phyloP scores from a whole-genome alignment of 805 yeast species.

The Zygotorulaspora florentina region DNA sequence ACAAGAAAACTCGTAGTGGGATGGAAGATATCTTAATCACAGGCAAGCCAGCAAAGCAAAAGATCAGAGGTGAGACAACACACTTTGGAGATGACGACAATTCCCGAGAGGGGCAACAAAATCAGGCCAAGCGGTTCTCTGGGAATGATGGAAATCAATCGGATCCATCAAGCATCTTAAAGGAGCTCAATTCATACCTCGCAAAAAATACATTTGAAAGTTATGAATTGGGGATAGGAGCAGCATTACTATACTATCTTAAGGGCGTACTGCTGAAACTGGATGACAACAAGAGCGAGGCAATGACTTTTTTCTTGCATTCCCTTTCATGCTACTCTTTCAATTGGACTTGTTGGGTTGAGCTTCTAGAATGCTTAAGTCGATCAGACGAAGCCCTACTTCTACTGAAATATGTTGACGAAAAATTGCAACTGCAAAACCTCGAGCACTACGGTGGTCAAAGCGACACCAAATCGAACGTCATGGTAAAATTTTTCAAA shows the following conservation, averaged over 20 bases:
- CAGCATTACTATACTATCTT: slow-evolving; percentile 63
- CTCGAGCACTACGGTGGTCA: slow-evolving; percentile 16
- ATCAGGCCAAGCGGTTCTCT: neutral
- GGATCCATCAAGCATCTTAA: slow-evolving; percentile 36
- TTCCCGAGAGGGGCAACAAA: slow-evolving; percentile 1
- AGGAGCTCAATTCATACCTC: slow-evolving; percentile 36
- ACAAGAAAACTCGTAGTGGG: slow-evolving; percentile 66
- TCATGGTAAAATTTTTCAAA: slow-evolving; percentile 56
- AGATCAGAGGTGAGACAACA: slow-evolving; percentile 6
- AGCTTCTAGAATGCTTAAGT: slow-evolving; percentile 57
- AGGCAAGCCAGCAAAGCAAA: slow-evolving; percentile 24
- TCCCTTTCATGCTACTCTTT: slow-evolving; percentile 69
- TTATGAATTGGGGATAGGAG: slow-evolving; percentile 25
- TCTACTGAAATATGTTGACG: slow-evolving; percentile 38
- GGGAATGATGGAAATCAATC: slow-evolving; percentile 25
- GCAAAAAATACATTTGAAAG: slow-evolving; percentile 2
- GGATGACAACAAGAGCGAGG: slow-evolving; percentile 55
- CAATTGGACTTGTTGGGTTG: slow-evolving; percentile 95
- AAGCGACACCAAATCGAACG: slow-evolving; percentile 13
- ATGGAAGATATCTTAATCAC: slow-evolving; percentile 58
- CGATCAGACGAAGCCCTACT: slow-evolving; percentile 56
- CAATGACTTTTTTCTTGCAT: slow-evolving; percentile 55
- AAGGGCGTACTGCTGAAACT: slow-evolving; percentile 60
- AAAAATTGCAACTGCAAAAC: slow-evolving; percentile 19
- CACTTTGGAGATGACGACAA: slow-evolving; percentile 10